phyloP scores from a whole-genome alignment of 331 rosid species.

The Cydonia oblonga region DNA sequence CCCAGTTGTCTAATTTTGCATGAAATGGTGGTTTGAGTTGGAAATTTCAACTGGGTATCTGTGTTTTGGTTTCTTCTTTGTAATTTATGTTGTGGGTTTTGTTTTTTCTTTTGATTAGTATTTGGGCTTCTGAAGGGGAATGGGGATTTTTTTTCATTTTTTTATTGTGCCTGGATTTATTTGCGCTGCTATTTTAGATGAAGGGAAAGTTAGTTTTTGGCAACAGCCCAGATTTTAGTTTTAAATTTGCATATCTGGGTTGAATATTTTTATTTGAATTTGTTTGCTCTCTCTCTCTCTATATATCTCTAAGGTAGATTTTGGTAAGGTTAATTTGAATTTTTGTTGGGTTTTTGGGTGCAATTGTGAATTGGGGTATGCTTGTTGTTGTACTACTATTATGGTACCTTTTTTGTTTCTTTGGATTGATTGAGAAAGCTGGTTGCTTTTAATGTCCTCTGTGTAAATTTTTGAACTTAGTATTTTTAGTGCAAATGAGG shows the following conservation, averaged over 20 bases:
- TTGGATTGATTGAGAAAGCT: slow-evolving; percentile 1
- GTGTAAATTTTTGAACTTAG: not conserved
- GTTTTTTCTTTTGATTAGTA: slow-evolving; percentile 30
- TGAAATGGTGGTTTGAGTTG: slow-evolving; percentile 21
- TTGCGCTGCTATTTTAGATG: slow-evolving; percentile 10
- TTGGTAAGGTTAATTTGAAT: not conserved
- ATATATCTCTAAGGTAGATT: slow-evolving; percentile 15
- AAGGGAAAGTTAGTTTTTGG: slow-evolving; percentile 1
- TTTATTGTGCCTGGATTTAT: slow-evolving; percentile 15
- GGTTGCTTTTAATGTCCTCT: not conserved
- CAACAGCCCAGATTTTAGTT: slow-evolving; percentile 1
- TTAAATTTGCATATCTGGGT: slow-evolving; percentile 1
- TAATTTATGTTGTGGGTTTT: slow-evolving; percentile 20
- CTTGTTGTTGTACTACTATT: not conserved
- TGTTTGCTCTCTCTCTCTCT: not conserved
- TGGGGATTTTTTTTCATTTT: slow-evolving; percentile 19
- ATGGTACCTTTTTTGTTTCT: not conserved
- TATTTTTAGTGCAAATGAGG: not conserved
- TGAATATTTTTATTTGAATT: slow-evolving; percentile 5
- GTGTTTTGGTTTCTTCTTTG: slow-evolving; percentile 23
- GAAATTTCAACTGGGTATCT: slow-evolving; percentile 40
- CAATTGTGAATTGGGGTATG: slow-evolving; percentile 3
- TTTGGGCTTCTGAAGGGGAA: slow-evolving; percentile 21
- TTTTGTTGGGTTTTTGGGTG: slow-evolving; percentile 3
- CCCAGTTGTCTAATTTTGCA: slow-evolving; percentile 1